Evolutionary conservation across 23 red algal species (phyloP).

Genomic region (Agarophyton chilense): DNA sequence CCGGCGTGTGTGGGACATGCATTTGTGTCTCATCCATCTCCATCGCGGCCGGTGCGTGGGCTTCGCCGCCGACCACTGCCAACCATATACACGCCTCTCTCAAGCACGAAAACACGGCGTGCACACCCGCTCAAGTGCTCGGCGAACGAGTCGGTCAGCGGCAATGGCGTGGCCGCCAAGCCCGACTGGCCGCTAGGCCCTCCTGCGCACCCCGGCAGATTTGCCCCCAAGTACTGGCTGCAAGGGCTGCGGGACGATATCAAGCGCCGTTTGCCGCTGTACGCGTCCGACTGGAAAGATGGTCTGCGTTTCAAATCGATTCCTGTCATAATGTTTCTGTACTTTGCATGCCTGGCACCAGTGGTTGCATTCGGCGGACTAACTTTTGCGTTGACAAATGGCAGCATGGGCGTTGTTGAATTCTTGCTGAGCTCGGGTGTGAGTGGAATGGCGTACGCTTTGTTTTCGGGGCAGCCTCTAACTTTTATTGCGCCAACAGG

Average conservation of each 20-base stretch:
- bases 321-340: constrained; percentile 77
- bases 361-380: constrained; percentile 93
- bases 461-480: constrained; percentile 91
- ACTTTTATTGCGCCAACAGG: constrained; percentile 94
- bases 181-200: constrained; percentile 47
- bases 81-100: background rate
- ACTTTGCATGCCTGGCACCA: constrained; percentile 93
- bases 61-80: background rate
- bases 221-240: constrained; percentile 63
- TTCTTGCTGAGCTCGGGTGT: constrained; percentile 81
- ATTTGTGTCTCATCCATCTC: background rate
- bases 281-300: constrained; percentile 80
- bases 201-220: constrained; percentile 33
- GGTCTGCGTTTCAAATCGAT: constrained; percentile 80
- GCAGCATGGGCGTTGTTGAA: constrained; percentile 95
- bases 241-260: constrained; percentile 79
- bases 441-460: constrained; percentile 75
- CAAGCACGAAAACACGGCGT: background rate
- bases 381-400: constrained; percentile 84
- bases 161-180: background rate
- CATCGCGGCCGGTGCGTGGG: background rate
- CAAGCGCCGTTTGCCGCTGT: constrained; percentile 68
- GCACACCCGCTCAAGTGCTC: background rate
- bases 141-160: background rate
- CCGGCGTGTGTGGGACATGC: background rate